Base-by-base conservation (phyloP, 805 yeast species). In the Wickerhamomyces strasburgensis region DNA sequence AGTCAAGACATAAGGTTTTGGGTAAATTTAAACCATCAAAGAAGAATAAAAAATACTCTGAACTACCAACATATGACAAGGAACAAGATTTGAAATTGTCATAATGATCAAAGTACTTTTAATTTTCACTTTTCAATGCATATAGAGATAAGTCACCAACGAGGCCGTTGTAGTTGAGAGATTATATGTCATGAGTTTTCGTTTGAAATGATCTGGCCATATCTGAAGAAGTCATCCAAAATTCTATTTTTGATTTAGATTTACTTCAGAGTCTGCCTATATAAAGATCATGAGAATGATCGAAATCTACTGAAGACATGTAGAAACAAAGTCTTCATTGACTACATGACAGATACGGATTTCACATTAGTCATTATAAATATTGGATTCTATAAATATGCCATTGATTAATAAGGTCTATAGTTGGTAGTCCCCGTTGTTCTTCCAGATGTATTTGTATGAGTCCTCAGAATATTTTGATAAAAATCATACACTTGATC, bases 11-110 rank as follows among this genome's bases (percentile, higher is more conserved):
- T 39, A 65, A 56, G 42, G 62, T 64, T 2, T 40, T 68, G 27
- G 72, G 72, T 33, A 62, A 57, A 37, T 55, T 68, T 34, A 57
- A 61, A 27, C 60, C 61, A 29, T 48, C 48, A 43, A 56, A 52
- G 31, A 64, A 60, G 28, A 66, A 64, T 36, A 68, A 57, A 35
- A 60, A 49, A 38, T 69, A 69, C 39, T 52, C 58, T 4, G 72
- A 68, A 39, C 48, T 69, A 33, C 74, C 74, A 21, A 56, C 54
- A 31, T 64, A 48, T 39, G 60, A 57, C 25, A 51, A 52, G 27
- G 25, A 21, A 11, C 7, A 21, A 21, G 25, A 21, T 11, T 11
- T 21, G 7, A 21, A 21, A 21, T 21, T 21, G 7, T 7, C 25
- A 21, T 21, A 11, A 21, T 8, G 11, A 21, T 7, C 25, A 21